Conservation (phyloP, 306 rosid species). For the Delonix regia region DNA sequence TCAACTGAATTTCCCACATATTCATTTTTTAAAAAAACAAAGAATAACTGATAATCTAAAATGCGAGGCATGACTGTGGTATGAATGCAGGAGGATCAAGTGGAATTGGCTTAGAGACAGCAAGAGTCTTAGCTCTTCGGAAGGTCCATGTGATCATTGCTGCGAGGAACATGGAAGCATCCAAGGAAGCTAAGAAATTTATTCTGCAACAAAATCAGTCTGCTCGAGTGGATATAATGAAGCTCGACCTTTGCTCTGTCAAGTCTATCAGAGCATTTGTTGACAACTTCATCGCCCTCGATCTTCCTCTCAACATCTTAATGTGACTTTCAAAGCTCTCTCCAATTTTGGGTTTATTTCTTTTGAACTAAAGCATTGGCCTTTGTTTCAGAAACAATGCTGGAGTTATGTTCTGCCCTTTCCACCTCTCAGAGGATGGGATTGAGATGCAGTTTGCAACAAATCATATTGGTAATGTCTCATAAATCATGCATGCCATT, state of each 20-base stretch:
- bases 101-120: slow-evolving; percentile 91
- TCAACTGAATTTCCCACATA: too few species aligned
- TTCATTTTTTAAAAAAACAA: background rate
- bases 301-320: slow-evolving; percentile 84
- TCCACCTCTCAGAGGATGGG: slow-evolving; percentile 70
- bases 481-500: background rate
- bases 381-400: slow-evolving; percentile 86
- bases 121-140: slow-evolving; percentile 70
- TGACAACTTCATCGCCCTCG: slow-evolving; percentile 61
- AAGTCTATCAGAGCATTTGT: slow-evolving; percentile 68
- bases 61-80: background rate
- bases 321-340: slow-evolving; percentile 48
- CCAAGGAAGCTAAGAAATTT: slow-evolving; percentile 63
- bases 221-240: slow-evolving; percentile 65
- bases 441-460: slow-evolving; percentile 91
- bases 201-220: slow-evolving; percentile 46
- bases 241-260: slow-evolving; percentile 73
- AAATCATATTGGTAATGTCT: slow-evolving; percentile 72
- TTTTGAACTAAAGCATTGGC: slow-evolving; percentile 14
- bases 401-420: slow-evolving; percentile 95
- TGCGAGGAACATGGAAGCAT: slow-evolving; percentile 74
- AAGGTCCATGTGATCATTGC: slow-evolving; percentile 75
- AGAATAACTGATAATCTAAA: background rate
- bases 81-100: slow-evolving; percentile 85
- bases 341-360: background rate